phyloP scores from a whole-genome alignment of 1,139 yeast species.

The Dujonia santamariae region DNA sequence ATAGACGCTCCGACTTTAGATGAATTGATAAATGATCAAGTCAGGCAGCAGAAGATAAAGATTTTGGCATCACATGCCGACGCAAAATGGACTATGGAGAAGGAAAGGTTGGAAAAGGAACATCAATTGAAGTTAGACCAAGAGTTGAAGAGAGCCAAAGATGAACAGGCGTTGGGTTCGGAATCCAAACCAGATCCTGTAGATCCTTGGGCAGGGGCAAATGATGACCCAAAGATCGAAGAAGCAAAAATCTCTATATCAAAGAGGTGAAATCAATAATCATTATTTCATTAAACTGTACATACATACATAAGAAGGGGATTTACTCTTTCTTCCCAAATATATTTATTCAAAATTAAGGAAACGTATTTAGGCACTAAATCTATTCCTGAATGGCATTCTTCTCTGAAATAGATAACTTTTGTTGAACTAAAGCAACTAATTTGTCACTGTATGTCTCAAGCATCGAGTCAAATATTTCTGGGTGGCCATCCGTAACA shows the following conservation, averaged over 20 bases:
- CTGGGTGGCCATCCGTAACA: no score
- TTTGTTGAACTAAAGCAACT: conserved; percentile 21
- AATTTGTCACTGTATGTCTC: conserved; percentile 33
- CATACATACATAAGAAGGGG: no score
- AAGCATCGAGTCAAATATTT: no score
- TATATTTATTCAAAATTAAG: no score
- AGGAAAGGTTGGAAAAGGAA: conserved; percentile 31
- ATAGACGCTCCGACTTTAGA: conserved; percentile 55
- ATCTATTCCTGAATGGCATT: no score
- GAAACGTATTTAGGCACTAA: not conserved
- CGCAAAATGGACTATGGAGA: conserved; percentile 51
- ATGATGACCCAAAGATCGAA: no score
- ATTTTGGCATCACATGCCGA: conserved; percentile 59
- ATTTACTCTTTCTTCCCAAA: no score
- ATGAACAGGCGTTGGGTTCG: not conserved
- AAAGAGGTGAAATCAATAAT: conserved; percentile 14
- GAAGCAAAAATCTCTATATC: conserved; percentile 25
- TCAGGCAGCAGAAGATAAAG: conserved; percentile 54
- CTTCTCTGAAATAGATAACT: conserved; percentile 10
- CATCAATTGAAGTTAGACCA: conserved; percentile 27
- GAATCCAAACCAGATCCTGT: conserved; percentile 5
- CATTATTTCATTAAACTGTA: conserved; percentile 2
- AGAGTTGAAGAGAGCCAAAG: conserved; percentile 33
- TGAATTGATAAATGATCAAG: conserved; percentile 58
- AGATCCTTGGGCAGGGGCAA: conserved; percentile 41